phyloP scores from a whole-genome alignment of 1,284 basidiomycete genomes.

The Leucoagaricus sp. region DNA sequence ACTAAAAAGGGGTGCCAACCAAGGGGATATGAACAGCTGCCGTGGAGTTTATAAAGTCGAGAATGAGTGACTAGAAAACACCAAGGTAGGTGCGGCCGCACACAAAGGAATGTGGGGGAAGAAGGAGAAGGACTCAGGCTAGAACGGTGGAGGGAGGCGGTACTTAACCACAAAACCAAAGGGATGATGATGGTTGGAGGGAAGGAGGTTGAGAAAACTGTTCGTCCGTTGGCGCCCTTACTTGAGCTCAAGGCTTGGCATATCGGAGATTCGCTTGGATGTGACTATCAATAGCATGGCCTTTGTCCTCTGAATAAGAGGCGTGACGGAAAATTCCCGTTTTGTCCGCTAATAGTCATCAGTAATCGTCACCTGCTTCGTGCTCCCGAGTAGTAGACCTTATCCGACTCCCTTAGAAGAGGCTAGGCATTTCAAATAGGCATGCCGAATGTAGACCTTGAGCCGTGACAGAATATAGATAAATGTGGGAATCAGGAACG shows the following conservation, averaged over 20 bases:
- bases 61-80: constrained; percentile 3
- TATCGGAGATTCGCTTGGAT: constrained; percentile 11
- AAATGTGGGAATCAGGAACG: background rate
- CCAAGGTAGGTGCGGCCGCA: constrained; percentile 5
- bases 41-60: constrained; percentile 6
- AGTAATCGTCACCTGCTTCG: background rate
- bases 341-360: background rate
- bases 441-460: background rate
- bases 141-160: background rate
- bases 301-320: constrained; percentile 1
- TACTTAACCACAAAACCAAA: constrained; percentile 14
- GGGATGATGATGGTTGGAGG: constrained; percentile 11
- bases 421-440: background rate
- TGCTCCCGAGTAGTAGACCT: too few species aligned
- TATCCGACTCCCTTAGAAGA: too few species aligned
- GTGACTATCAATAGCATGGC: constrained; percentile 10
- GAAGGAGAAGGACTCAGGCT: background rate
- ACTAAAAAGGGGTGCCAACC: background rate
- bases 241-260: constrained; percentile 2
- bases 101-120: constrained; percentile 5
- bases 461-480: background rate
- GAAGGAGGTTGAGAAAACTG: constrained; percentile 8
- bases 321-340: background rate
- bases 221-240: background rate
- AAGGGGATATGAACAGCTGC: background rate